Percentiles rank a stretch among this genome's conserved stretches.
These are phyloP conservation scores for Zopfochytrium polystomum DNA, from an alignment of 371 early-diverging fungal species.

Conservation along the genomic window DNA sequence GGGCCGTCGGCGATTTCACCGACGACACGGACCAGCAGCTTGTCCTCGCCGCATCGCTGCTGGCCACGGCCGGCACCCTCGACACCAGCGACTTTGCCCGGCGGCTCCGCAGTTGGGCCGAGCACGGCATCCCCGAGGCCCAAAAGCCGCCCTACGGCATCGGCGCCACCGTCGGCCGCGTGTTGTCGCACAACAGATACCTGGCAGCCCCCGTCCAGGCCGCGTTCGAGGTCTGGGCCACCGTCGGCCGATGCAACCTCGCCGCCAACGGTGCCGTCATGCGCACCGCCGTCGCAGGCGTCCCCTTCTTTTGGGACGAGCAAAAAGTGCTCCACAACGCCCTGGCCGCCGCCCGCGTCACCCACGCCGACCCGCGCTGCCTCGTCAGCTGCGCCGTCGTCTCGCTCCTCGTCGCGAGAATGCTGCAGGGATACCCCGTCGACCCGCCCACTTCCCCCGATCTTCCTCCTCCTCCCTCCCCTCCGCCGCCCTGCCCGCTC, in stretches of 20 bases:
- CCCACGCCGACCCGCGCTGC: slow-evolving; percentile 69
- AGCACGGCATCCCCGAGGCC: slow-evolving; percentile 49
- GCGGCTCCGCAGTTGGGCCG: slow-evolving; percentile 49
- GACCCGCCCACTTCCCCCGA: background rate
- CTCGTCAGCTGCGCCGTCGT: slow-evolving; percentile 58
- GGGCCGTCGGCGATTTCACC: slow-evolving; percentile 57
- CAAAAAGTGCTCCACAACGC: slow-evolving; percentile 57
- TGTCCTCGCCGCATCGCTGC: slow-evolving; percentile 53
- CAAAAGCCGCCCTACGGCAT: slow-evolving; percentile 56
- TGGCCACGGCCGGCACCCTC: slow-evolving; percentile 52
- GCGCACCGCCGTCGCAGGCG: slow-evolving; percentile 57
- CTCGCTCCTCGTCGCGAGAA: slow-evolving; percentile 57
- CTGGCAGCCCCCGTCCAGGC: slow-evolving; percentile 40
- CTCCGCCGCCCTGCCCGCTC: too few relatives aligned
- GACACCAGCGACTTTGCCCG: slow-evolving; percentile 51
- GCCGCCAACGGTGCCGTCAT: slow-evolving; percentile 67
- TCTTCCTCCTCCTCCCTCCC: too few relatives aligned
- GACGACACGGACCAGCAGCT: slow-evolving; percentile 68
- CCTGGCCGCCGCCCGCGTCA: slow-evolving; percentile 53
- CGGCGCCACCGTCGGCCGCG: slow-evolving; percentile 54
- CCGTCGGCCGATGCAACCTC: slow-evolving; percentile 27
- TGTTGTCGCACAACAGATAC: slow-evolving; percentile 45
- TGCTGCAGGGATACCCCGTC: slow-evolving; percentile 38
- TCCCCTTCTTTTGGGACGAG: slow-evolving; percentile 64
- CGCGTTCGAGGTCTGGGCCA: slow-evolving; percentile 41